A percentile compares a stretch with the other conserved stretches of the same genome.
Conservation (phyloP, 2,329 filamentous ascomycete genomes). For the Helotiales sp. region DNA sequence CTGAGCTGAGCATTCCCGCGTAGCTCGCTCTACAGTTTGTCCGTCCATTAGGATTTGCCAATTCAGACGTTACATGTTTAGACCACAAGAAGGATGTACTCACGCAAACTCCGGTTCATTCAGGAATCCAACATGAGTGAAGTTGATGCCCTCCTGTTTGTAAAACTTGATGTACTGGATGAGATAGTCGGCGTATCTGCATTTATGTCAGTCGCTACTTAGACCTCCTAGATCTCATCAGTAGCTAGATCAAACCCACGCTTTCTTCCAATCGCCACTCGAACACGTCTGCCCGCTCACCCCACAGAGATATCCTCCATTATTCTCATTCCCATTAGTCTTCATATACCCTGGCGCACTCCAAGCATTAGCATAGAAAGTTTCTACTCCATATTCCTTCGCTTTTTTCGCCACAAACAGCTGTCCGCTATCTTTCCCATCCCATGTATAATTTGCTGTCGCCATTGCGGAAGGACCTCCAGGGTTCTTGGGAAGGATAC, state of each 20-base stretch:
- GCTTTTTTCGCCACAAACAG: slow-evolving; percentile 53
- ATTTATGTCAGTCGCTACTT: too few relatives aligned
- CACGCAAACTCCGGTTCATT: slow-evolving; percentile 44
- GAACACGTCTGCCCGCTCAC: slow-evolving; percentile 41
- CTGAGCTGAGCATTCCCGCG: slow-evolving; percentile 47
- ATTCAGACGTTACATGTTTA: background rate
- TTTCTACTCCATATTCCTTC: slow-evolving; percentile 41
- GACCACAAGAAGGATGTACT: background rate
- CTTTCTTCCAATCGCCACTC: slow-evolving; percentile 47
- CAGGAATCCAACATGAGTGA: slow-evolving; percentile 44
- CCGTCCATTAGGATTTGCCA: background rate
- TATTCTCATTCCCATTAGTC: slow-evolving; percentile 44
- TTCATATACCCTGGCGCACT: slow-evolving; percentile 53
- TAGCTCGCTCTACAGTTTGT: slow-evolving; percentile 33
- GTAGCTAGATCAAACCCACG: too few relatives aligned
- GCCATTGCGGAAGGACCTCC: slow-evolving; percentile 40
- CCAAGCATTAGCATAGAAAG: slow-evolving; percentile 51
- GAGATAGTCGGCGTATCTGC: slow-evolving; percentile 50
- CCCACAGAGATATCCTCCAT: slow-evolving; percentile 48
- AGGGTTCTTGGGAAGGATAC: slow-evolving; percentile 46
- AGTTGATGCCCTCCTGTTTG: slow-evolving; percentile 38
- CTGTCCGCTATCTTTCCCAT: slow-evolving; percentile 49
- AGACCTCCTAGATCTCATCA: too few relatives aligned
- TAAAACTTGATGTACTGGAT: slow-evolving; percentile 48
- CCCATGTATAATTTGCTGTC: slow-evolving; percentile 45